These are phyloP conservation scores for Termitomyces eurrhizus DNA, from an alignment of 768 basidiomycete genomes.

Conservation along the genomic window DNA sequence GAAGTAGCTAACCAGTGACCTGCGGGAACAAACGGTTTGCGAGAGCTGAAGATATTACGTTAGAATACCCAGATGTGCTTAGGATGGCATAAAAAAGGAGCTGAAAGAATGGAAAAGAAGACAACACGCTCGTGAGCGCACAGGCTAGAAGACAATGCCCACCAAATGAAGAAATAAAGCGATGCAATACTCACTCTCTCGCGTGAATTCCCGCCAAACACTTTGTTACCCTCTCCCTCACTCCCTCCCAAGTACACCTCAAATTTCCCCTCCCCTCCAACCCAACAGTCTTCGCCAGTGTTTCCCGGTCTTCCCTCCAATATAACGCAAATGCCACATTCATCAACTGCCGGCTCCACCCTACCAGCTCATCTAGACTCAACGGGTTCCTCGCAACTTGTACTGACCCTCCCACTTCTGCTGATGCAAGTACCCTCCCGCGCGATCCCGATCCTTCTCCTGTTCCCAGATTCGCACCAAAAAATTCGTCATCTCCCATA, in stretches of 20 bases:
- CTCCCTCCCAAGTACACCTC: conserved; percentile 58
- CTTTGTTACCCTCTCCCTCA: conserved; percentile 71
- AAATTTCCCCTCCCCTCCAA: conserved; percentile 20
- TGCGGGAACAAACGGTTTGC: conserved; percentile 75
- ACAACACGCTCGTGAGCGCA: not conserved
- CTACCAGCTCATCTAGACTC: conserved; percentile 72
- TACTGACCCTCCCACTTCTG: not conserved
- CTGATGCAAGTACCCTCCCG: conserved; percentile 3
- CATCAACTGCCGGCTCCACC: conserved; percentile 73
- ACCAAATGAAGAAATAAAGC: not conserved
- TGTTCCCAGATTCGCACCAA: conserved; percentile 34
- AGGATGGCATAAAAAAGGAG: not conserved
- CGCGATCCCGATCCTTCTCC: not conserved
- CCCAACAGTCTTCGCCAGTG: conserved; percentile 16
- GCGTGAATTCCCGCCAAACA: conserved; percentile 82
- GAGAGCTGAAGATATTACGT: conserved; percentile 52
- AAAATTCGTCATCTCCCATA: conserved; percentile 98
- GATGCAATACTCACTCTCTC: conserved; percentile 63
- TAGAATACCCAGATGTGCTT: not conserved
- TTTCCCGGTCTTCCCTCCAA: conserved; percentile 39
- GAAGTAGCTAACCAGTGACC: conserved; percentile 79
- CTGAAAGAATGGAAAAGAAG: not conserved
- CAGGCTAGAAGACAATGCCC: not conserved
- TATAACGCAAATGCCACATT: conserved; percentile 79
- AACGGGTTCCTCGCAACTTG: conserved; percentile 65